Conservation (phyloP, 2,329 filamentous ascomycete species). For the Arthrobotrys musiformis region DNA sequence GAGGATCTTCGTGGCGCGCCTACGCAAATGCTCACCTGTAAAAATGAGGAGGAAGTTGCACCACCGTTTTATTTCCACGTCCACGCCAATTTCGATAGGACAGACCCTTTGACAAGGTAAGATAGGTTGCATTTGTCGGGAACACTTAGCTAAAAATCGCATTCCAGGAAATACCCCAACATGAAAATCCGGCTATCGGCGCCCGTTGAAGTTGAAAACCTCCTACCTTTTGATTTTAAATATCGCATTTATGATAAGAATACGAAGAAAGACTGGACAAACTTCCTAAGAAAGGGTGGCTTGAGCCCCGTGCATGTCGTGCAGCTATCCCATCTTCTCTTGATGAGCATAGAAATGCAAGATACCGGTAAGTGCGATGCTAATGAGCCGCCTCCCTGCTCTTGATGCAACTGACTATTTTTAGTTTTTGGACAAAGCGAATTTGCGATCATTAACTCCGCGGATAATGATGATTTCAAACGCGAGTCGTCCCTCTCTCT, state of each 20-base stretch:
- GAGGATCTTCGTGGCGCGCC: slow-evolving; percentile 85
- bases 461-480: slow-evolving; percentile 84
- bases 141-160: slow-evolving; percentile 60
- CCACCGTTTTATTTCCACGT: slow-evolving; percentile 97
- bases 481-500: slow-evolving; percentile 81
- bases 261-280: slow-evolving; percentile 98
- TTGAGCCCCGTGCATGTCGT: slow-evolving; percentile 97
- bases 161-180: slow-evolving; percentile 80
- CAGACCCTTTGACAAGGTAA: slow-evolving; percentile 81
- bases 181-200: slow-evolving; percentile 94
- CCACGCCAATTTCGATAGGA: slow-evolving; percentile 83
- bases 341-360: slow-evolving; percentile 95
- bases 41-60: slow-evolving; percentile 77
- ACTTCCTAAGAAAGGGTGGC: slow-evolving; percentile 94
- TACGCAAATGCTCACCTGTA: slow-evolving; percentile 87
- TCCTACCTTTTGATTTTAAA: slow-evolving; percentile 97
- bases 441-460: slow-evolving; percentile 95
- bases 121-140: slow-evolving; percentile 57
- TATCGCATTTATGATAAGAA: slow-evolving; percentile 99
- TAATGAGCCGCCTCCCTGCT: not conserved
- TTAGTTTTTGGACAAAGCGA: slow-evolving; percentile 71
- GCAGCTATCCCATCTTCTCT: slow-evolving; percentile 88
- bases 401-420: not conserved
- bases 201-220: slow-evolving; percentile 91
- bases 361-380: slow-evolving; percentile 76